Percentiles rank a stretch among this genome's conserved stretches.
These are phyloP conservation scores for Microdochium bolleyi DNA, from an alignment of 2,329 filamentous ascomycete species.

Conservation along the genomic window DNA sequence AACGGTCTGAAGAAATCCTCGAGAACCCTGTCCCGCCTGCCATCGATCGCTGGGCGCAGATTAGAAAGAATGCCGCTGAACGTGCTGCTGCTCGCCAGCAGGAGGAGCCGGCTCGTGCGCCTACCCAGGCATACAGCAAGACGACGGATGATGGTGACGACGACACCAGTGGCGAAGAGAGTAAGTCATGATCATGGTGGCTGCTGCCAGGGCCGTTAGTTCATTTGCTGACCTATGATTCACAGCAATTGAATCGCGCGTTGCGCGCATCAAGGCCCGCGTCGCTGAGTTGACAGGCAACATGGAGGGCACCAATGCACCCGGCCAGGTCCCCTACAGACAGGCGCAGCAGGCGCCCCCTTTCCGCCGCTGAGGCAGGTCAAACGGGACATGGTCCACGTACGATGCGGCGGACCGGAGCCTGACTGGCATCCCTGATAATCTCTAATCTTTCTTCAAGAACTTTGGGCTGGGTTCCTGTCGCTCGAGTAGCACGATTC, in stretches of 20 bases:
- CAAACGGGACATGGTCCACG: too few relatives aligned
- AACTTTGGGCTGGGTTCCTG: too few relatives aligned
- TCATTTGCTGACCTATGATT: conserved; percentile 12
- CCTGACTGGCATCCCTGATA: too few relatives aligned
- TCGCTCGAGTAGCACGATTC: too few relatives aligned
- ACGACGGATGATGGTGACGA: conserved; percentile 58
- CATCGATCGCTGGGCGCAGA: conserved; percentile 89
- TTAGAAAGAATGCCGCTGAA: conserved; percentile 87
- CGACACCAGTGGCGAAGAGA: conserved; percentile 83
- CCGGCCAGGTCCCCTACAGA: background rate
- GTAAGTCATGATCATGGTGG: conserved; percentile 16
- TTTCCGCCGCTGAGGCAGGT: background rate
- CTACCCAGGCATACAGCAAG: conserved; percentile 45
- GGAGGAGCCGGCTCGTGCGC: conserved; percentile 47
- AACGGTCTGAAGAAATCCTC: conserved; percentile 3
- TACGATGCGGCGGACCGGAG: too few relatives aligned
- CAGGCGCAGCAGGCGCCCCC: background rate
- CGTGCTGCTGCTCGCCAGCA: conserved; percentile 56
- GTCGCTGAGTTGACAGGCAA: conserved; percentile 89
- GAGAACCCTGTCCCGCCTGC: conserved; percentile 6
- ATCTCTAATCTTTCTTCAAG: too few relatives aligned
- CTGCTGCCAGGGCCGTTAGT: background rate
- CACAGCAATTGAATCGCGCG: conserved; percentile 89
- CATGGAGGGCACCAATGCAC: conserved; percentile 50
- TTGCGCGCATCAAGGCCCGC: conserved; percentile 94